Base-by-base conservation (phyloP, 2,329 filamentous ascomycete species). In the Neonectria sp. region DNA sequence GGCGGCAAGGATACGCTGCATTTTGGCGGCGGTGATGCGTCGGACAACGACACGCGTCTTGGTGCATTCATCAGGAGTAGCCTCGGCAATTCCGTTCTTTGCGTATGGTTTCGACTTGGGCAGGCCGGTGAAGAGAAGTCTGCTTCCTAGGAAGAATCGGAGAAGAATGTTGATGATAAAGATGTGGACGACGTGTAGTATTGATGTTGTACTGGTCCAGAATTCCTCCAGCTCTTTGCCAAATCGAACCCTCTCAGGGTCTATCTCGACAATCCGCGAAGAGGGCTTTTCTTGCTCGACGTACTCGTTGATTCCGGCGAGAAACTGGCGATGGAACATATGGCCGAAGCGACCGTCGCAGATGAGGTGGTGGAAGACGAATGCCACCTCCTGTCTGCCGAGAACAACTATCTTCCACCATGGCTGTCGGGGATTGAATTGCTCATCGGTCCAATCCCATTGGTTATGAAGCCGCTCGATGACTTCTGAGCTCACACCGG, bases 291-390 rank as follows among this genome's bases (percentile, higher is more conserved):
- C n/a, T 1, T 53, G 8, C 13, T 46, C 29, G 13, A 58, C 25
- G 15, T 56, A 57, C 0, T 62, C 56, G 24, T 73, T 68, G 12
- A 73, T 46, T 0, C 58, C 67, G 2, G 57, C 25, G 2, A 73
- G 65, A 29, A 73, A 67, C 8, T 70, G 37, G 11, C 37, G 48
- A 15, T 73, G 67, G 24, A 73, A 73, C 0, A 58, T 31, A 6
- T 65, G 53, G 0, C 67, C 67, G 4, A 65, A 71, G 3, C 68
- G 62, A 4, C 71, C 71, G 1, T 73, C 71, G 6, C 67, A 61
- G 2, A 73, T 12, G 1, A 68, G n/a, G 27, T 73, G 69, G 33
- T 73, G 71, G 15, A 66, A 71, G 21, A 73, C 65, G 46, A 73
- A 73, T 7, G 52, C 15, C 0, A 73, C 35, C 3, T 73, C 63